A percentile compares a stretch with the other conserved stretches of the same genome.
Evolutionary conservation across 257 asterid species (phyloP).

Genomic region (Galeopsis tetrahit): DNA sequence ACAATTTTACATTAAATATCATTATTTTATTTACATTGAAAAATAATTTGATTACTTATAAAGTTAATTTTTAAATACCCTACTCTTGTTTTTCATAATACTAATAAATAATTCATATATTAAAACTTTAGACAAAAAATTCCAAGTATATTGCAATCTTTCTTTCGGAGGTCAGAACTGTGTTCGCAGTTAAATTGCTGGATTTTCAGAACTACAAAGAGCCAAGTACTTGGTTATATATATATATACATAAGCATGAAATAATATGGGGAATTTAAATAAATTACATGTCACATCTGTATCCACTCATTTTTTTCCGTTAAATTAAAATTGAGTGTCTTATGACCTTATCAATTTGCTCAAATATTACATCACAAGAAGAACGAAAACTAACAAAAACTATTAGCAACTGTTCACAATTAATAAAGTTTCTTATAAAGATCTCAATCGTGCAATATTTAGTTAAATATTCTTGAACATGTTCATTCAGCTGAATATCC

Average conservation of each 20-base stretch:
- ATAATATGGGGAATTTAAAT: background rate
- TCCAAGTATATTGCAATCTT: no score
- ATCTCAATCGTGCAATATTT: background rate
- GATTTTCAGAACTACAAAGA: constrained; percentile 34
- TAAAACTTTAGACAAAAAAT: no score
- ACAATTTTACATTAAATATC: no score
- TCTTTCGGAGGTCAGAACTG: background rate
- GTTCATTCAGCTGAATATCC: background rate
- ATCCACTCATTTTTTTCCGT: background rate
- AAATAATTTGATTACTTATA: no score
- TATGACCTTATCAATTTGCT: constrained; percentile 30
- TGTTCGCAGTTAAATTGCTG: constrained; percentile 17
- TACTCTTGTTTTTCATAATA: no score
- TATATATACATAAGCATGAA: background rate
- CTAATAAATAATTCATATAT: no score
- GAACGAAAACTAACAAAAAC: background rate
- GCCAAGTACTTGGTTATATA: constrained; percentile 14
- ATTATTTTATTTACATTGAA: no score
- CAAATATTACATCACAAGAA: background rate
- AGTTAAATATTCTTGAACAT: background rate
- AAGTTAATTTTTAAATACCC: no score
- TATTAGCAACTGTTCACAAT: background rate
- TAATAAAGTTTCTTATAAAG: background rate
- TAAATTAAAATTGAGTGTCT: constrained; percentile 15
- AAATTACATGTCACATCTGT: background rate